Conservation (phyloP, 371 early-diverging fungal genomes). For the Apophysomyces ossiformis region DNA sequence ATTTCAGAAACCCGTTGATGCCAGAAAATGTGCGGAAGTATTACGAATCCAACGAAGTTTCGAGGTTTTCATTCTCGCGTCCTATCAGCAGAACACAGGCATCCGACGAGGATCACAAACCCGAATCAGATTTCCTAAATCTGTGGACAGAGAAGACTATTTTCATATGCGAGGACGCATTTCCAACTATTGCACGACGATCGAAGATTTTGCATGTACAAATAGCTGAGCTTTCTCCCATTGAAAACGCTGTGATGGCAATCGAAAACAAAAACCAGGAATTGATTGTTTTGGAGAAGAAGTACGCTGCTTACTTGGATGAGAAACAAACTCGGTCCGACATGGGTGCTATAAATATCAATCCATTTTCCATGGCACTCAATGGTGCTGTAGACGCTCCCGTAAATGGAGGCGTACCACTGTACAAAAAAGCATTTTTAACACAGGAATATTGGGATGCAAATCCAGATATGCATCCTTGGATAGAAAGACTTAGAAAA, state of each 20-base stretch:
- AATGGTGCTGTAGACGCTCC: conserved; percentile 88
- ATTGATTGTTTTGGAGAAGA: conserved; percentile 56
- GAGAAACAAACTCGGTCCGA: conserved; percentile 14
- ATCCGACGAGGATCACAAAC: conserved; percentile 25
- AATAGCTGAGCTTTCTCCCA: conserved; percentile 69
- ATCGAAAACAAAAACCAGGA: conserved; percentile 76
- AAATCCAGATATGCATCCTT: conserved; percentile 50
- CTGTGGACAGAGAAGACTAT: conserved; percentile 80
- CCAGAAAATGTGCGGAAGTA: conserved; percentile 60
- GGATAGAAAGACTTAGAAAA: conserved; percentile 55
- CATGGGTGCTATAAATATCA: conserved; percentile 54
- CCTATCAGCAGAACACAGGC: conserved; percentile 45
- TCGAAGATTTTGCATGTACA: conserved; percentile 57
- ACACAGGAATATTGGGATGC: conserved; percentile 45
- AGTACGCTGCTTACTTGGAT: conserved; percentile 45
- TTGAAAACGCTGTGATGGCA: conserved; percentile 79
- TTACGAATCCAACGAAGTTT: conserved; percentile 69
- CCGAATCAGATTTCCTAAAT: conserved; percentile 70
- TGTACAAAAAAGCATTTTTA: conserved; percentile 78
- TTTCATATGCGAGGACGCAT: conserved; percentile 66
- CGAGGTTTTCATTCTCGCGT: conserved; percentile 67
- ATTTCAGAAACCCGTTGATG: conserved; percentile 41
- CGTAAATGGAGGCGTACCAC: conserved; percentile 84
- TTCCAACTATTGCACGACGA: conserved; percentile 72
- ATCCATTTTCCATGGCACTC: conserved; percentile 80